Base-by-base conservation (phyloP, 2,329 filamentous ascomycete species). In the Emergomyces africanus region DNA sequence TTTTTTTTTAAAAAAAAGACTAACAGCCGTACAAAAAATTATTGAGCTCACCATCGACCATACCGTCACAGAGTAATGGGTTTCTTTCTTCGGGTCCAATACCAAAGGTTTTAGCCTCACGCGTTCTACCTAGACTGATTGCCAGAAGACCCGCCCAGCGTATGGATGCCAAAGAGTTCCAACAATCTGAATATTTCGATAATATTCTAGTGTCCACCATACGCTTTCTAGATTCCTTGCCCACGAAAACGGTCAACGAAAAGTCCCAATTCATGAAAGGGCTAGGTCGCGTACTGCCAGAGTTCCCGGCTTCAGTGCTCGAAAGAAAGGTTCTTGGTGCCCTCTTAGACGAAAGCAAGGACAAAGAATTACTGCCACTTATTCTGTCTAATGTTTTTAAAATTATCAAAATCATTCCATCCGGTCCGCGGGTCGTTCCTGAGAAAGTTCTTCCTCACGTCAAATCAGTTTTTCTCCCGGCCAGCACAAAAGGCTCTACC, bases 141-240 rank as follows among this genome's bases (percentile, higher is more conserved):
- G 94, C 92, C 0, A 82, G 94, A 63, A 80, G 90, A 59, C 90
- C 94, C 2, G 90, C 90, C 2, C 89, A 95, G 70, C 83, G 94
- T 50, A 82, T 97, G 77, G 90, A 85, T 30, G 90, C 92, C 4
- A 84, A 83, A 58, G 92, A 96, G 66, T 97, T 99, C 66, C 94
- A 99, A 69, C 84, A 96, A 71, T 95, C 90, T 68, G 86, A 89
- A 64, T 99, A 95, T 70, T 99, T 99, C 70, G 90, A 99, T 74
- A 99, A 97, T 68, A 89, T 97, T 51, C 79, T 99, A 4, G 90
- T 99, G 25, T 96, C 91, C 0, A 96, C 94, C 0, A 96, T 99
- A 62, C 88, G 94, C 14, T 99, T 99, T 69, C 78, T 99, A 30
- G 94, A 99, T 66, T 83, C 86, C 0, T 83, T 99, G 61, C 92